These are phyloP conservation scores for Lactarius tabidus DNA, from an alignment of 768 basidiomycete genomes.

Conservation along the genomic window DNA sequence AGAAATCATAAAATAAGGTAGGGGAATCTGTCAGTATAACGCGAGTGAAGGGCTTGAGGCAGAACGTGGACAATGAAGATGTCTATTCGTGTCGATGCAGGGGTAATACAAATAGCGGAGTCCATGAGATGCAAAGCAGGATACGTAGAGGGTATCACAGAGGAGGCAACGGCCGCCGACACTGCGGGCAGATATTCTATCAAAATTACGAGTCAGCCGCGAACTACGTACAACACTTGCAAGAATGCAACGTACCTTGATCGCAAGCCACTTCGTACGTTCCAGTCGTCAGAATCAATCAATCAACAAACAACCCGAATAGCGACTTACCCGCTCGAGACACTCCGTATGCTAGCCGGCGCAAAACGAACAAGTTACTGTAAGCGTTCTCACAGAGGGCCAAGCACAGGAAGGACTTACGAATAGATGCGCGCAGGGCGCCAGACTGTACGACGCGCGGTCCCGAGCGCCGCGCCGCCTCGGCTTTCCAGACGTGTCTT, in stretches of 20 bases:
- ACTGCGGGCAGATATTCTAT: constrained; percentile 90
- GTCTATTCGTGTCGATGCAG: constrained; percentile 4
- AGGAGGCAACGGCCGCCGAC: constrained; percentile 78
- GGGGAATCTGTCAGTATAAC: no score
- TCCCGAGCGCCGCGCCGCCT: constrained; percentile 14
- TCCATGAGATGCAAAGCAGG: background rate
- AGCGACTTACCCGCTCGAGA: constrained; percentile 59
- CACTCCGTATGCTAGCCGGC: constrained; percentile 78
- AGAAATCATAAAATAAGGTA: no score
- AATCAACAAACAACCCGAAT: background rate
- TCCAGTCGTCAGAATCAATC: constrained; percentile 21
- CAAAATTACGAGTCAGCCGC: background rate
- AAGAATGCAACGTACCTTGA: constrained; percentile 46
- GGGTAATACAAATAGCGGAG: constrained; percentile 10
- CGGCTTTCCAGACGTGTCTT: constrained; percentile 37
- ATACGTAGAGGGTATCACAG: constrained; percentile 41
- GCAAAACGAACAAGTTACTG: background rate
- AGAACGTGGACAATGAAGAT: background rate
- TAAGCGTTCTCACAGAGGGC: background rate
- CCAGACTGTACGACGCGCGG: constrained; percentile 60
- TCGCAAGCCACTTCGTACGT: constrained; percentile 58
- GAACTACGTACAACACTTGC: constrained; percentile 10
- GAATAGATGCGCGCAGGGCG: constrained; percentile 87
- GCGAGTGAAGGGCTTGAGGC: background rate
- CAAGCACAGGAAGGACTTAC: constrained; percentile 41